These are phyloP conservation scores for Fraxinus latifolia DNA, from an alignment of 305 asterid species.

Conservation along the genomic window DNA sequence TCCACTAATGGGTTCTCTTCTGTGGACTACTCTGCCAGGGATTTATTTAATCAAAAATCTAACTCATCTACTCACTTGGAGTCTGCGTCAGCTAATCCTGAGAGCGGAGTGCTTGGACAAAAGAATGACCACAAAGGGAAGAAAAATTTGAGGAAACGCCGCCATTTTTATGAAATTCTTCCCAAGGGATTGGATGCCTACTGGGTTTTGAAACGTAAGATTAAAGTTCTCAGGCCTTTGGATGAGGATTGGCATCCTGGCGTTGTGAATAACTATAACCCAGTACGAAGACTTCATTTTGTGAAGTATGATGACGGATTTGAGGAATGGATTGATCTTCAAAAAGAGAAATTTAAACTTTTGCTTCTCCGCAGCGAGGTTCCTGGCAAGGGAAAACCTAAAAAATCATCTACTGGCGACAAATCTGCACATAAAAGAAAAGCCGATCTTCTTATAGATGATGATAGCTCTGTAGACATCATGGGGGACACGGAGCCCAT, in stretches of 20 bases:
- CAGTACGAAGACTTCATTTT: slow-evolving; percentile 69
- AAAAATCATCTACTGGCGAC: slow-evolving; percentile 32
- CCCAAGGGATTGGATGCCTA: slow-evolving; percentile 59
- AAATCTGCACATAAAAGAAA: slow-evolving; percentile 35
- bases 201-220: slow-evolving; percentile 72
- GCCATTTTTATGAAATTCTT: slow-evolving; percentile 84
- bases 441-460: slow-evolving; percentile 36
- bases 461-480: slow-evolving; percentile 40
- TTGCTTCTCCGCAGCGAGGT: slow-evolving; percentile 84
- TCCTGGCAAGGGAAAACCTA: slow-evolving; percentile 53
- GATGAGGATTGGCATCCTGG: slow-evolving; percentile 95
- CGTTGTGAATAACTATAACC: slow-evolving; percentile 67
- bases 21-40: slow-evolving; percentile 44
- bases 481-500: slow-evolving; percentile 80
- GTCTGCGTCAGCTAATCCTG: slow-evolving; percentile 46
- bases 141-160: slow-evolving; percentile 66
- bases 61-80: slow-evolving; percentile 49
- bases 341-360: slow-evolving; percentile 79
- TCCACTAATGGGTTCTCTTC: slow-evolving; percentile 43
- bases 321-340: slow-evolving; percentile 92
- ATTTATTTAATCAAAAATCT: slow-evolving; percentile 37
- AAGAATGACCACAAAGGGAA: slow-evolving; percentile 54
- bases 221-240: slow-evolving; percentile 88
- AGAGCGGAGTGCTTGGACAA: slow-evolving; percentile 66
- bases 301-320: slow-evolving; percentile 90